Conservation (phyloP, 495 filamentous ascomycete genomes). For the Parmelia sp. region DNA sequence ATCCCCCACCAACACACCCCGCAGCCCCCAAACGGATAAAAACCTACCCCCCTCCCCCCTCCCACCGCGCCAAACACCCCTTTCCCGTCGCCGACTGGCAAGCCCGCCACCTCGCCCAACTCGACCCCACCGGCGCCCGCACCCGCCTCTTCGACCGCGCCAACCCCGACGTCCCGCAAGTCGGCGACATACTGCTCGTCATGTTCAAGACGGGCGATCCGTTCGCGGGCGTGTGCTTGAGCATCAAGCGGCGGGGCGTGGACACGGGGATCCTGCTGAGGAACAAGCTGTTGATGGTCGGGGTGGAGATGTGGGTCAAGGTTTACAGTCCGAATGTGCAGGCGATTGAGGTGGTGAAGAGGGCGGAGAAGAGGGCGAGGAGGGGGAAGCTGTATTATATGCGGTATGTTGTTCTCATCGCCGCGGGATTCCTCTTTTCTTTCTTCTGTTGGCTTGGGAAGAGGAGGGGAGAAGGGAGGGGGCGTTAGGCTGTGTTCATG, state of each 20-base stretch:
- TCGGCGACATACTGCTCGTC: constrained; percentile 87
- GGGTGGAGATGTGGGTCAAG: constrained; percentile 98
- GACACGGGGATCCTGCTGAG: constrained; percentile 82
- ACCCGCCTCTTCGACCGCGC: constrained; percentile 69
- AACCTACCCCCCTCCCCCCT: constrained; percentile 48
- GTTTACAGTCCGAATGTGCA: constrained; percentile 81
- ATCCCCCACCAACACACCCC: no score
- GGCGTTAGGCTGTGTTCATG: no score
- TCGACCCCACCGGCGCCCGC: constrained; percentile 80
- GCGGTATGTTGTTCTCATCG: constrained; percentile 55
- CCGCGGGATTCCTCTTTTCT: not conserved
- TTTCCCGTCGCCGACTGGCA: constrained; percentile 59
- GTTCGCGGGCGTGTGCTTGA: constrained; percentile 79
- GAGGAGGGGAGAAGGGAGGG: no score
- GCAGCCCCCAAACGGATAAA: constrained; percentile 46
- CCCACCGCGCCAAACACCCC: constrained; percentile 39
- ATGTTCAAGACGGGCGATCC: constrained; percentile 78
- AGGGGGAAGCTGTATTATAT: constrained; percentile 88
- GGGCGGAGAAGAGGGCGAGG: constrained; percentile 72
- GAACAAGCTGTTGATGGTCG: constrained; percentile 71
- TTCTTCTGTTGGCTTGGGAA: not conserved
- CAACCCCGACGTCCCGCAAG: constrained; percentile 66
- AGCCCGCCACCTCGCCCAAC: constrained; percentile 55
- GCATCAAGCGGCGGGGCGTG: constrained; percentile 73
- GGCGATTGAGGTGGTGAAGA: constrained; percentile 90